phyloP scores from a whole-genome alignment of 805 yeast species.

The Zygosaccharomyces rouxii region DNA sequence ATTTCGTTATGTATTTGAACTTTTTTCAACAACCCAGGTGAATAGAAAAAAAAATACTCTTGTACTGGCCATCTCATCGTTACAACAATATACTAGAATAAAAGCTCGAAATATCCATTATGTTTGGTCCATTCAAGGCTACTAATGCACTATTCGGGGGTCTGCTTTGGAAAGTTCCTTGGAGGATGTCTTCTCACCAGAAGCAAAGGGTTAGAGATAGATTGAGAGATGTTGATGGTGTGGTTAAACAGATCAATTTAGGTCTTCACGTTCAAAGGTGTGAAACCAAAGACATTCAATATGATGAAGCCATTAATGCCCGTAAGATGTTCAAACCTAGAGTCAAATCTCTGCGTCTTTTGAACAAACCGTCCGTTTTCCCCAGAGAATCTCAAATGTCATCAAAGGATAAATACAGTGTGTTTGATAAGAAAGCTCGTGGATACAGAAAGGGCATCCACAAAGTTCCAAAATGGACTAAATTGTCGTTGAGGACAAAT shows the following conservation, averaged over 20 bases:
- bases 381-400: conserved; percentile 82
- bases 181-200: conserved; percentile 74
- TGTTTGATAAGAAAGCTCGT: conserved; percentile 67
- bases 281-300: conserved; percentile 21
- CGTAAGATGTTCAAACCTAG: conserved; percentile 25
- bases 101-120: conserved; percentile 1
- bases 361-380: conserved; percentile 40
- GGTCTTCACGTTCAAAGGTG: conserved; percentile 31
- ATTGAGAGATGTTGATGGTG: conserved; percentile 74
- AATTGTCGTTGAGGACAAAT: conserved; percentile 69
- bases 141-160: conserved; percentile 32
- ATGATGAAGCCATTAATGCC: conserved; percentile 18
- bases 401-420: conserved; percentile 80
- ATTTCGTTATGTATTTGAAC: not conserved
- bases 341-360: conserved; percentile 25
- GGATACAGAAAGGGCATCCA: conserved; percentile 88
- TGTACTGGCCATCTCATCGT: not conserved
- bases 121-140: conserved; percentile 35
- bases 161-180: conserved; percentile 57
- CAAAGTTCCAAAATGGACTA: conserved; percentile 88
- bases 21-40: not conserved
- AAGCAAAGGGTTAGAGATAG: conserved; percentile 82
- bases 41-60: not conserved
- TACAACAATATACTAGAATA: not conserved
- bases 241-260: conserved; percentile 45